Evolutionary conservation across 2,329 filamentous ascomycete genomes (phyloP).

Genomic region (Immersiporthe knoxdaviesiana): DNA sequence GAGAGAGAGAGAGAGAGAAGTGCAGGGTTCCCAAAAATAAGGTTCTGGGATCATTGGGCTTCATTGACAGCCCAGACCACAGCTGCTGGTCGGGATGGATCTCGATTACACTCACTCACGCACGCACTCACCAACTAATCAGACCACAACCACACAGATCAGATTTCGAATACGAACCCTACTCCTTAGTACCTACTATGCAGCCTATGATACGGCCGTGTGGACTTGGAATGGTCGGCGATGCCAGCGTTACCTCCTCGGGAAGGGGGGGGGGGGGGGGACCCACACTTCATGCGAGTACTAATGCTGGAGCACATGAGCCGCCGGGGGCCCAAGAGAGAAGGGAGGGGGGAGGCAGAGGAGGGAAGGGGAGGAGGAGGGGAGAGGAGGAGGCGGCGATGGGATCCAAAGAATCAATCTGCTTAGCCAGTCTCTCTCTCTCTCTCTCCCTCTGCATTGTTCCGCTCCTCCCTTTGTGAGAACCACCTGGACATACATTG

Average conservation of each 20-base stretch:
- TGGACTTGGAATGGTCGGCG: neutral
- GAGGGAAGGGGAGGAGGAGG: neutral
- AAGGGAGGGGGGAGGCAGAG: neutral
- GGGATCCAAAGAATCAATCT: neutral
- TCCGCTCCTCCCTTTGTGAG: neutral
- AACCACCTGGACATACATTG: neutral
- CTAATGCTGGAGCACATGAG: neutral
- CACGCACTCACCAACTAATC: neutral
- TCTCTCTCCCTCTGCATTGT: too few relatives aligned
- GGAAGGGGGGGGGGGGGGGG: neutral
- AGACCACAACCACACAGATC: neutral
- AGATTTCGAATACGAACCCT: neutral
- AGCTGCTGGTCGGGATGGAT: neutral
- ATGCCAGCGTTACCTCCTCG: neutral
- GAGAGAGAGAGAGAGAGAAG: too few relatives aligned
- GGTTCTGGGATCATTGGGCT: neutral
- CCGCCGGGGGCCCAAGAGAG: neutral
- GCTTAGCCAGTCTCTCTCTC: neutral
- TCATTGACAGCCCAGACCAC: neutral
- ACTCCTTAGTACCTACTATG: too few relatives aligned
- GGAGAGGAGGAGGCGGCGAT: neutral
- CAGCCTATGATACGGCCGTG: too few relatives aligned
- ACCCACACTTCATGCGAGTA: neutral
- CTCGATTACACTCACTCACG: neutral
- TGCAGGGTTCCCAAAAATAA: neutral